Base-by-base conservation (phyloP, 108 stramenopile genomes). In the Skeletonema costatum region DNA sequence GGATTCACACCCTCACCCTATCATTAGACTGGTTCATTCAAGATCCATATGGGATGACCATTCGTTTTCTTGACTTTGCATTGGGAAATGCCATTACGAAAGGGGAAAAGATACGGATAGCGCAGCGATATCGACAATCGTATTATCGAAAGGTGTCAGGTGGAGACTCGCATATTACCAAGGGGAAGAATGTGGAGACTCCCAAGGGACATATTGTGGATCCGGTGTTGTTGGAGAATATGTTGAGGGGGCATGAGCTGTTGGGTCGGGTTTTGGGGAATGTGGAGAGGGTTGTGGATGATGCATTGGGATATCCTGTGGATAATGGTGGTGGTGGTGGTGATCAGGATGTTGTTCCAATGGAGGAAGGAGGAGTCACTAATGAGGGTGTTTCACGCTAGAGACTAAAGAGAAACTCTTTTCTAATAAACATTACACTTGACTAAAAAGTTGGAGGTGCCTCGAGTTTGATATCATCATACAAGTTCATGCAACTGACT, bases 261-360 rank as follows among this genome's bases (percentile, higher is more conserved):
- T 35, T 74, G 61, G 74, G 61, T 10, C 64, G 64, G 56, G 19
- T 76, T 13, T 30, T 76, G 32, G 44, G 33, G 21, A 53, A 58
- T 19, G 67, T 76, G 30, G 65, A 76, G 58, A 64, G n/a, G 63
- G 14, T 64, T 35, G 63, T 64, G 13, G 63, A 35, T 35, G 63
- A 64, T 64, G 63, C 63, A 17, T 29, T 64, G 63, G 53, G 53
- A 10, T 56, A 56, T 56, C 53, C 53, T 4, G 7, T 25, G 16
- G 10, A 29, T 8, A 25, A 25, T 29, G 50, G 4, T 41, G 39
- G 39, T 41, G 39, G 39, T 39, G 39, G 11, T 41, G 44, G 16
- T n/a, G 44, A 46, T 2, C 16, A 46, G 44, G 16, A 46, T 5
- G 16, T 46, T 46, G 16, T 46, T 16, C 16, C 16, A n/a, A 4